phyloP scores from a whole-genome alignment of 1,284 basidiomycete species.

The Ganoderma sinense region DNA sequence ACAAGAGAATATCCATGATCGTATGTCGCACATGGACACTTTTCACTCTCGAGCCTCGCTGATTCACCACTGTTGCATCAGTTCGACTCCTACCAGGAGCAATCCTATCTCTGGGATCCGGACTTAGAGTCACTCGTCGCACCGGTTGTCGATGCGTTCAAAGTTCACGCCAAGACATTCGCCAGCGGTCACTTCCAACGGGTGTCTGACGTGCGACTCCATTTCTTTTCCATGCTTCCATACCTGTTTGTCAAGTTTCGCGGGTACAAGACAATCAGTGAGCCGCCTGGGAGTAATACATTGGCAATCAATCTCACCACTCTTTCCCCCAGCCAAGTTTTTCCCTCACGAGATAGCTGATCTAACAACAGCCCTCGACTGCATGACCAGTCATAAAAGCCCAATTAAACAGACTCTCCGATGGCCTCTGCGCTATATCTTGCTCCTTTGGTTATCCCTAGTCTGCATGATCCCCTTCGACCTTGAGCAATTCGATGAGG shows the following conservation, averaged over 20 bases:
- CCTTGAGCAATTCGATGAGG: slow-evolving; percentile 83
- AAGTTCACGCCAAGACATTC: slow-evolving; percentile 59
- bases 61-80: slow-evolving; percentile 40
- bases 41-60: neutral
- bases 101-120: slow-evolving; percentile 96
- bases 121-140: slow-evolving; percentile 85
- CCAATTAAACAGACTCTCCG: slow-evolving; percentile 51
- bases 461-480: slow-evolving; percentile 96
- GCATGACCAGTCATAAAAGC: slow-evolving; percentile 62
- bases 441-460: slow-evolving; percentile 93
- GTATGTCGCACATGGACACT: slow-evolving; percentile 43
- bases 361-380: slow-evolving; percentile 77
- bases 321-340: slow-evolving; percentile 71
- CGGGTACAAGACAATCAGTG: slow-evolving; percentile 93
- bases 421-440: slow-evolving; percentile 88
- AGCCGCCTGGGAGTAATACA: slow-evolving; percentile 42
- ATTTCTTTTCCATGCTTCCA: slow-evolving; percentile 69
- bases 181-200: slow-evolving; percentile 43
- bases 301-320: slow-evolving; percentile 6
- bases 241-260: slow-evolving; percentile 91
- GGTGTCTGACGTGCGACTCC: slow-evolving; percentile 52
- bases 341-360: slow-evolving; percentile 92
- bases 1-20: slow-evolving; percentile 53
- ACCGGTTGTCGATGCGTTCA: slow-evolving; percentile 79
- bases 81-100: slow-evolving; percentile 94